phyloP scores from a whole-genome alignment of 805 yeast species.

The Allodekkera sacchari region DNA sequence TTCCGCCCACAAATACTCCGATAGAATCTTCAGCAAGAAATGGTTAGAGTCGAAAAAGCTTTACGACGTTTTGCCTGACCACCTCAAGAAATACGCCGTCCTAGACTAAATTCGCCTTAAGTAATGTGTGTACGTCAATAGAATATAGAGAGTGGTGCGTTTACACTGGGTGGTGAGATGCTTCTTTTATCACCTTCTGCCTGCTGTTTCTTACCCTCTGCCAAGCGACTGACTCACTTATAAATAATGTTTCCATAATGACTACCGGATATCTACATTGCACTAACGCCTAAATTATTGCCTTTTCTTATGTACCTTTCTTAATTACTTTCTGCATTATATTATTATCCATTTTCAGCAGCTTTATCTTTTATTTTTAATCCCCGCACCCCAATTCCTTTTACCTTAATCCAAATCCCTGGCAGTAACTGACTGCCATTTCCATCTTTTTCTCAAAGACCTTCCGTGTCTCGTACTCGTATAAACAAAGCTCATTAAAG shows the following conservation, averaged over 20 bases:
- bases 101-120: slow-evolving; percentile 21
- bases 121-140: not conserved
- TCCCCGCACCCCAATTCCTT: not conserved
- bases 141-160: not conserved
- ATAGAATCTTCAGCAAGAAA: slow-evolving; percentile 63
- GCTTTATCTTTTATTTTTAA: too few species aligned
- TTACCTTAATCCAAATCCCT: slow-evolving; percentile 63
- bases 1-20: slow-evolving; percentile 84
- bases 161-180: too few species aligned
- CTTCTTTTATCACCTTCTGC: too few species aligned
- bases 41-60: slow-evolving; percentile 73
- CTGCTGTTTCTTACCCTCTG: too few species aligned
- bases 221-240: too few species aligned
- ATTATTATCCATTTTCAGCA: too few species aligned
- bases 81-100: slow-evolving; percentile 60
- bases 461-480: slow-evolving; percentile 50
- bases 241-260: too few species aligned
- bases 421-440: slow-evolving; percentile 69
- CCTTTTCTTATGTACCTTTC: not conserved
- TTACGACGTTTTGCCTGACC: slow-evolving; percentile 57
- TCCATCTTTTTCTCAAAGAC: slow-evolving; percentile 49
- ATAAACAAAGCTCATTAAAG: slow-evolving; percentile 80
- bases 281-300: too few species aligned
- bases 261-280: too few species aligned
- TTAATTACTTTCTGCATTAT: not conserved